phyloP scores from a whole-genome alignment of 306 rosid genomes.

The Parietaria judaica region DNA sequence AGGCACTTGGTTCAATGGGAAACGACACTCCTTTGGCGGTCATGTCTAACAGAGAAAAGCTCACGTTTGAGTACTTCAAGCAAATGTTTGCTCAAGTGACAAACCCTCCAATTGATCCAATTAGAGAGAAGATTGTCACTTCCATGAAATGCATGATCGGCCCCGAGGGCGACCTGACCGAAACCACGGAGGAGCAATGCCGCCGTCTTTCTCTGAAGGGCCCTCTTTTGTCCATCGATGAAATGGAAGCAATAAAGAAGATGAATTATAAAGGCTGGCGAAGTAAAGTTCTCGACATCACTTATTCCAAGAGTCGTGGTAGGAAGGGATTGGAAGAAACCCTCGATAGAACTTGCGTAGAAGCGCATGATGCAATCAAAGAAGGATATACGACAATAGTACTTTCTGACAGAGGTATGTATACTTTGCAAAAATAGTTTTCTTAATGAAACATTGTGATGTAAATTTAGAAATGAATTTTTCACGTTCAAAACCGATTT shows the following conservation, averaged over 20 bases:
- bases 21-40: conserved; percentile 93
- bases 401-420: conserved; percentile 91
- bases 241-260: conserved; percentile 79
- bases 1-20: conserved; percentile 99
- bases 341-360: conserved; percentile 70
- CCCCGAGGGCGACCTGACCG: conserved; percentile 95
- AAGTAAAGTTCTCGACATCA: conserved; percentile 83
- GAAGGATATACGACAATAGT: conserved; percentile 81
- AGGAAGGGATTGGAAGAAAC: conserved; percentile 80
- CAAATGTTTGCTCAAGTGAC: conserved; percentile 99
- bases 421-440: background rate
- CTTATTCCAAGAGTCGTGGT: conserved; percentile 70
- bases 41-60: conserved; percentile 87
- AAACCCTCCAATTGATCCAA: conserved; percentile 97
- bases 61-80: conserved; percentile 92
- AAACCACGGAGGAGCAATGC: conserved; percentile 86
- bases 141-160: conserved; percentile 96
- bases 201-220: conserved; percentile 87
- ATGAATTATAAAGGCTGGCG: conserved; percentile 90
- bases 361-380: conserved; percentile 72
- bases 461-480: background rate
- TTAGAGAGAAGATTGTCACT: conserved; percentile 93
- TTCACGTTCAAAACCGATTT: no score
- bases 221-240: conserved; percentile 61
- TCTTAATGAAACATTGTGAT: background rate